phyloP scores from a whole-genome alignment of 768 basidiomycete genomes.

The Hirschioporus abietinus region DNA sequence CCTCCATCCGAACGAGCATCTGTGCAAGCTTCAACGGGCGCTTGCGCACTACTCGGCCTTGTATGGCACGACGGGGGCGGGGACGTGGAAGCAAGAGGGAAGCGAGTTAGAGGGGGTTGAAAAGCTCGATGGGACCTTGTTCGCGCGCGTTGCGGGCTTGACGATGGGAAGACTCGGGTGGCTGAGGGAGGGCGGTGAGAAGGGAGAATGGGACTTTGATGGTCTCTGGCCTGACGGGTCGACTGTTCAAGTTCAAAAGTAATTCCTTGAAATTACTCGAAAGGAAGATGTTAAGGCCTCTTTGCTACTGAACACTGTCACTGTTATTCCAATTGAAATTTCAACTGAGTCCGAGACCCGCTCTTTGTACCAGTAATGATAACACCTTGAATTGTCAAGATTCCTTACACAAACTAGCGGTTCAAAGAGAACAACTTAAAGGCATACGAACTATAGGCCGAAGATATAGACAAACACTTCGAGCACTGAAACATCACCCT shows the following conservation, averaged over 20 bases:
- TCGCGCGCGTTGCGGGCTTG: conserved; percentile 26
- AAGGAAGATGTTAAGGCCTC: background rate
- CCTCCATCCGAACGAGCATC: conserved; percentile 55
- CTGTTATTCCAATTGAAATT: too few relatives aligned
- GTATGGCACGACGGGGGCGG: conserved; percentile 28
- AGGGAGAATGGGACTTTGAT: conserved; percentile 21
- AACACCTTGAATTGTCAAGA: too few relatives aligned
- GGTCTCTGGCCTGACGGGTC: conserved; percentile 19
- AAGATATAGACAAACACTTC: too few relatives aligned
- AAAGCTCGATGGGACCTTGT: conserved; percentile 31
- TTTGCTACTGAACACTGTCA: too few relatives aligned
- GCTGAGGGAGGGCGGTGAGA: conserved; percentile 32
- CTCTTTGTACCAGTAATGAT: too few relatives aligned
- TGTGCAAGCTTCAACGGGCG: conserved; percentile 38
- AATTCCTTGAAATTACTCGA: background rate
- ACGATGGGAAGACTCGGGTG: conserved; percentile 31
- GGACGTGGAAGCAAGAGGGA: conserved; percentile 7
- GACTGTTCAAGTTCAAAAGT: background rate
- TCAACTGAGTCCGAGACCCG: too few relatives aligned
- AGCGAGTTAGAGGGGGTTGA: conserved; percentile 24
- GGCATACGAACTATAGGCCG: too few relatives aligned
- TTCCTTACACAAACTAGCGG: too few relatives aligned
- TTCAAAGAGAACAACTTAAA: too few relatives aligned
- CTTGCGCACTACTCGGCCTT: conserved; percentile 39
- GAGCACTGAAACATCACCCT: too few relatives aligned